Conservation (phyloP, 805 yeast genomes). For the Ogataea pini region DNA sequence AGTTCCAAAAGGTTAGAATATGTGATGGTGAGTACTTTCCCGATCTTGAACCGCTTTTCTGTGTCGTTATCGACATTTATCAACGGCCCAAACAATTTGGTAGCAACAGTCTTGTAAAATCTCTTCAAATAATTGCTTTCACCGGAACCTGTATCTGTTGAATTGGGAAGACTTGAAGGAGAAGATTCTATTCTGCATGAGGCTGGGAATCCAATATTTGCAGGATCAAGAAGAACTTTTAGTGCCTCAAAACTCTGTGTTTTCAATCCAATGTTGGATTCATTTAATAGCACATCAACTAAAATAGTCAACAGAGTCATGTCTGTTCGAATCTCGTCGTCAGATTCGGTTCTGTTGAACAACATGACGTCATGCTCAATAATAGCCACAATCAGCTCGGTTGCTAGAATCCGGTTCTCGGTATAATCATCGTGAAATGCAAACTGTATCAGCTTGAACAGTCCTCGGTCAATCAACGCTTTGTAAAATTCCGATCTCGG, state of each 20-base stretch:
- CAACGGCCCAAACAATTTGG: conserved; percentile 32
- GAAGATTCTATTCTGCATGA: conserved; percentile 19
- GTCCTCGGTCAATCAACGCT: conserved; percentile 63
- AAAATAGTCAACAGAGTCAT: conserved; percentile 48
- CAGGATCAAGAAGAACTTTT: conserved; percentile 68
- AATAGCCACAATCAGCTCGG: conserved; percentile 76
- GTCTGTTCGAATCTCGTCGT: conserved; percentile 38
- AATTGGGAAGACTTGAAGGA: conserved; percentile 12
- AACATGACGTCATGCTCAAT: conserved; percentile 80
- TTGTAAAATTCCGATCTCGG: conserved; percentile 69
- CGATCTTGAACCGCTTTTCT: not conserved
- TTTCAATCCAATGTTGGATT: conserved; percentile 68
- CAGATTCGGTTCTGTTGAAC: conserved; percentile 39
- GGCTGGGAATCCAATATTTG: conserved; percentile 17
- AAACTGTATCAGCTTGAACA: conserved; percentile 68
- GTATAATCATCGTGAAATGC: conserved; percentile 58
- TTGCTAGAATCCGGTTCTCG: conserved; percentile 64
- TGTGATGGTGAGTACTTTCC: conserved; percentile 17
- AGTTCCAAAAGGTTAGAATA: conserved; percentile 60
- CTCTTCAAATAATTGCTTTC: conserved; percentile 45
- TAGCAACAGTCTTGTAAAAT: conserved; percentile 54
- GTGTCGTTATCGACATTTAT: conserved; percentile 13
- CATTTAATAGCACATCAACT: conserved; percentile 59
- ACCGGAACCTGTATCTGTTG: conserved; percentile 8
- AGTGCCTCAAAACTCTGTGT: conserved; percentile 85